These are phyloP conservation scores for Suillus discolor DNA, from an alignment of 768 basidiomycete genomes.

Conservation along the genomic window DNA sequence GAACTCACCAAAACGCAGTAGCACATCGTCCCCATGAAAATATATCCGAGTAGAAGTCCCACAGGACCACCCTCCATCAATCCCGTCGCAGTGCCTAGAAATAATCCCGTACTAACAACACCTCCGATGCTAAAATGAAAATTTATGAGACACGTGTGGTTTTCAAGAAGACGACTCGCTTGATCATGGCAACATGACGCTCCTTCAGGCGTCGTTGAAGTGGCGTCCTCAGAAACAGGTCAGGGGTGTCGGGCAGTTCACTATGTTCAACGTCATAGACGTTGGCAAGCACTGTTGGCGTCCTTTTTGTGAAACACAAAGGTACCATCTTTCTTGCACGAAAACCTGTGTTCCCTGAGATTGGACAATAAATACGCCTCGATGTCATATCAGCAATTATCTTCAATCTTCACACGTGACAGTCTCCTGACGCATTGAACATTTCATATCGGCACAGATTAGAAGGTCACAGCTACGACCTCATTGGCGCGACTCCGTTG, in stretches of 20 bases:
- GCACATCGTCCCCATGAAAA: background rate
- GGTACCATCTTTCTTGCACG: background rate
- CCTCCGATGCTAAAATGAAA: background rate
- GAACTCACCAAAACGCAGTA: background rate
- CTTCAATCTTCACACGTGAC: background rate
- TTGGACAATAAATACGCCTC: background rate
- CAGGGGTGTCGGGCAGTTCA: background rate
- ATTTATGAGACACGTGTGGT: background rate
- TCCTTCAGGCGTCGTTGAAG: background rate
- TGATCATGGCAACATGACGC: background rate
- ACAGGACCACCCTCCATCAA: background rate
- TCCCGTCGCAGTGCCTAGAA: background rate
- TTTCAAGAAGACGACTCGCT: background rate
- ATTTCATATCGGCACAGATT: background rate
- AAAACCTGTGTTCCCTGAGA: background rate
- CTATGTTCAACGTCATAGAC: background rate
- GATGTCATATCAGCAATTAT: background rate
- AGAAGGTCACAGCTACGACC: background rate
- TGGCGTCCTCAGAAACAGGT: background rate
- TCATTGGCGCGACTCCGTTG: background rate
- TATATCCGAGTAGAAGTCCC: background rate
- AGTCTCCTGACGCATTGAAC: background rate
- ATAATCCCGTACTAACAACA: background rate
- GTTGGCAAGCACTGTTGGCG: background rate
- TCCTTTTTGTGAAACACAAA: background rate